These are phyloP conservation scores for Phytopythium ostracodes DNA, from an alignment of 352 stramenopile genomes.

Conservation along the genomic window DNA sequence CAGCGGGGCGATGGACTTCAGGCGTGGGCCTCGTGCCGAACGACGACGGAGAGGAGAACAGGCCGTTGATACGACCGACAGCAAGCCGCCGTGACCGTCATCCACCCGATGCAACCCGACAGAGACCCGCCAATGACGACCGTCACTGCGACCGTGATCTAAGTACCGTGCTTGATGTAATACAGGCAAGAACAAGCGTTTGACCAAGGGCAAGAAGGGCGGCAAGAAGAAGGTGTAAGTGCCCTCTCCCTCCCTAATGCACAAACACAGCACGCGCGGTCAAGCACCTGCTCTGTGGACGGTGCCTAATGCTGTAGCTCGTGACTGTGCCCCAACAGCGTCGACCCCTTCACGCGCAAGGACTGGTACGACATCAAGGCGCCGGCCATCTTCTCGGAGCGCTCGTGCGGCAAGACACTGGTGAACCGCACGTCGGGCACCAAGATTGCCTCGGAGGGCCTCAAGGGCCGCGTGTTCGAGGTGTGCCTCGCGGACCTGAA, in stretches of 20 bases:
- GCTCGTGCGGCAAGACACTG: constrained; percentile 98
- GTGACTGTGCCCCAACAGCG: constrained; percentile 25
- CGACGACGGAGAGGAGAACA: neutral
- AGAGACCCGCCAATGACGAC: neutral
- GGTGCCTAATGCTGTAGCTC: constrained; percentile 12
- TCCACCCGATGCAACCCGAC: neutral
- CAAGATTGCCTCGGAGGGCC: constrained; percentile 97
- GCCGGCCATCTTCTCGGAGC: constrained; percentile 96
- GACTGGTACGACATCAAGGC: constrained; percentile 97
- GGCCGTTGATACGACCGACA: neutral
- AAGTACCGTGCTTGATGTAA: neutral
- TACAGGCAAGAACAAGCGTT: constrained; percentile 89
- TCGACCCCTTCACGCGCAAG: constrained; percentile 99
- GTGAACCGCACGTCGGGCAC: constrained; percentile 96
- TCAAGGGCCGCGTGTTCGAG: constrained; percentile 99
- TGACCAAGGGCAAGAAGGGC: constrained; percentile 91
- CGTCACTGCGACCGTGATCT: neutral
- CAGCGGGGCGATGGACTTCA: neutral
- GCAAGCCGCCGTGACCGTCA: neutral
- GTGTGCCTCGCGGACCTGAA: constrained; percentile 98
- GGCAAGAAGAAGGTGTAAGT: constrained; percentile 92
- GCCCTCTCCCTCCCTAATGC: neutral
- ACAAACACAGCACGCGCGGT: neutral
- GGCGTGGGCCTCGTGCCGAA: neutral
- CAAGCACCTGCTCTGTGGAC: neutral